A percentile compares a stretch with the other conserved stretches of the same genome.
Evolutionary conservation across 495 filamentous ascomycete species (phyloP).

Genomic region (Neurospora sp.): DNA sequence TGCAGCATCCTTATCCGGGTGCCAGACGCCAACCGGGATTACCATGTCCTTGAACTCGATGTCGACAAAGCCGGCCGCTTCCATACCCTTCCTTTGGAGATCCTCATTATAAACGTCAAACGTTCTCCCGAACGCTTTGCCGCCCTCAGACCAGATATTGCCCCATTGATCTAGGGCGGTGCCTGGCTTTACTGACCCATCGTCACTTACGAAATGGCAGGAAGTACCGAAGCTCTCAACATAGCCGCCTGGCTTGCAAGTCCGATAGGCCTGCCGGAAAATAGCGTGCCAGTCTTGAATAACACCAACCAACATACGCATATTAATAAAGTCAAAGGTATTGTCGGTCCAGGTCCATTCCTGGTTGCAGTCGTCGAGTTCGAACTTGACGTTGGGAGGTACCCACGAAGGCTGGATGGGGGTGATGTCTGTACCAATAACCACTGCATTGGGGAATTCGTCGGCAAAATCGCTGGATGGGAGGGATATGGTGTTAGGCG

Average conservation of each 20-base stretch:
- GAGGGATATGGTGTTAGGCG: background rate
- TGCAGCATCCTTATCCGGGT: background rate
- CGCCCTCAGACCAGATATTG: background rate
- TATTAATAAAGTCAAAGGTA: constrained; percentile 46
- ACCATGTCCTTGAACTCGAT: background rate
- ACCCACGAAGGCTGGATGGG: constrained; percentile 31
- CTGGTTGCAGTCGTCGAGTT: constrained; percentile 44
- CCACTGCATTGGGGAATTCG: constrained; percentile 31
- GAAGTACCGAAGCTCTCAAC: constrained; percentile 11
- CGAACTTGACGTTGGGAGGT: constrained; percentile 38
- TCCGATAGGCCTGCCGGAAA: constrained; percentile 20
- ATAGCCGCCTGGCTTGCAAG: constrained; percentile 11
- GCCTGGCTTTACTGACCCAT: background rate
- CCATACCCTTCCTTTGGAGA: constrained; percentile 11
- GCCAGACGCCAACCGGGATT: background rate
- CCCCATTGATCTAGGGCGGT: constrained; percentile 1
- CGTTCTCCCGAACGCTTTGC: constrained; percentile 5
- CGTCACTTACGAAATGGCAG: background rate
- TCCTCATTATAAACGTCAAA: constrained; percentile 14
- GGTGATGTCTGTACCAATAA: constrained; percentile 42
- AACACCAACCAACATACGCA: constrained; percentile 37
- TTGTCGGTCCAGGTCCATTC: constrained; percentile 40
- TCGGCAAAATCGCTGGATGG: constrained; percentile 38
- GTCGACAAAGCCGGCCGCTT: constrained; percentile 4
- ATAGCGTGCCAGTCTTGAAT: constrained; percentile 42